Percentiles rank a stretch among this genome's conserved stretches.
These are phyloP conservation scores for Fraxinus dipetala DNA, from an alignment of 305 asterid species.

Conservation along the genomic window DNA sequence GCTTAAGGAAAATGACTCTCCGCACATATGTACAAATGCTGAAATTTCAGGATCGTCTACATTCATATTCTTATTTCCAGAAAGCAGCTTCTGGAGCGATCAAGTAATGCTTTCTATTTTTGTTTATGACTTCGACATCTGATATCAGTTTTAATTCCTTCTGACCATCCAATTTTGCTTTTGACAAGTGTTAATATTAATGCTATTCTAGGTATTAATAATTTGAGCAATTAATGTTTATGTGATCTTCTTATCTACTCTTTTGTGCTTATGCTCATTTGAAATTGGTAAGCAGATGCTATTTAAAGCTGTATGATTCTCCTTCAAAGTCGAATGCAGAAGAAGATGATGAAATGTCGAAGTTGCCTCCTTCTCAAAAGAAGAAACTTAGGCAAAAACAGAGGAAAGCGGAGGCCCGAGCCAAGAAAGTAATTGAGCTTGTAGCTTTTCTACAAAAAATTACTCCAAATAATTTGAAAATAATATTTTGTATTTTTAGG, in stretches of 20 bases:
- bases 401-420: constrained; percentile 97
- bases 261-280: constrained; percentile 21
- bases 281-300: constrained; percentile 58
- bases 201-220: not conserved
- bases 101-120: constrained; percentile 44
- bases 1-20: constrained; percentile 96
- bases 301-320: constrained; percentile 83
- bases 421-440: constrained; percentile 66
- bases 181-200: not conserved
- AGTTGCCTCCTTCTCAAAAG: constrained; percentile 85
- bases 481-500: constrained; percentile 49
- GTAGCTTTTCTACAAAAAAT: constrained; percentile 18
- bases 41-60: constrained; percentile 89
- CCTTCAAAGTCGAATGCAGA: constrained; percentile 81
- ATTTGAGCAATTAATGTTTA: not conserved
- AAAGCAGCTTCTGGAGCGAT: constrained; percentile 87
- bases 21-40: constrained; percentile 87
- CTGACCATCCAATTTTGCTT: not conserved
- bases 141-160: not conserved
- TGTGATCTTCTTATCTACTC: constrained; percentile 4
- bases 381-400: constrained; percentile 92
- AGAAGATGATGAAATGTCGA: constrained; percentile 83
- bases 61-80: constrained; percentile 81
- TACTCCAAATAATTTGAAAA: constrained; percentile 3
- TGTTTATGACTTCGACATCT: constrained; percentile 11